Conservation (phyloP, 305 asterid genomes). For the Solanum chacoense region DNA sequence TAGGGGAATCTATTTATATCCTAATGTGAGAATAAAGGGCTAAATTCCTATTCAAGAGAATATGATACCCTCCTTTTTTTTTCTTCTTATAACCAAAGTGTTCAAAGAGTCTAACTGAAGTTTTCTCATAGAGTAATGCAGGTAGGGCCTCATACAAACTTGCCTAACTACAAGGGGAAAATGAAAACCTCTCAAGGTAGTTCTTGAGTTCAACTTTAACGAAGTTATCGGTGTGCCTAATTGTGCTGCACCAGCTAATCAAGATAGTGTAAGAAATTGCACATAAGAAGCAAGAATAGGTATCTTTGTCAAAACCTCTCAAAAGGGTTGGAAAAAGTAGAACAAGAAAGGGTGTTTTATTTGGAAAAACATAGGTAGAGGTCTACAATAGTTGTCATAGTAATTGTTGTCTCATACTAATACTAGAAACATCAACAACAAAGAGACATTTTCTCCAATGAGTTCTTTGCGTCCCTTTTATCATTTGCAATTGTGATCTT, state of each 20-base stretch:
- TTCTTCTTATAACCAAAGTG: background rate
- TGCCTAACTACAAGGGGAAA: background rate
- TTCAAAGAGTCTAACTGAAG: background rate
- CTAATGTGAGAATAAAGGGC: background rate
- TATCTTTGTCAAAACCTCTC: background rate
- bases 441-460: constrained; percentile 3
- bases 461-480: constrained; percentile 50
- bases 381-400: background rate
- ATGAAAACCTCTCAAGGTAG: background rate
- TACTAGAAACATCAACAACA: background rate
- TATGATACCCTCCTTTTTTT: background rate
- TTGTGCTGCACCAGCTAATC: background rate
- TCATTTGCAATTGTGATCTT: constrained; percentile 46
- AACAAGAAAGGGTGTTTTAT: background rate
- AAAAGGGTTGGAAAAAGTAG: background rate
- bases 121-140: background rate
- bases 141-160: background rate
- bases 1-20: background rate
- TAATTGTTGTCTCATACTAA: background rate
- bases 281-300: background rate
- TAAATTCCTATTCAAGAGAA: background rate
- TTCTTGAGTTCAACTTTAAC: background rate
- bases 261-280: background rate
- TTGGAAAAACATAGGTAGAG: background rate
- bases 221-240: background rate